A percentile compares a stretch with the other conserved stretches of the same genome.
Evolutionary conservation across 2,329 filamentous ascomycete species (phyloP).

Genomic region (Penicillium olsonii): DNA sequence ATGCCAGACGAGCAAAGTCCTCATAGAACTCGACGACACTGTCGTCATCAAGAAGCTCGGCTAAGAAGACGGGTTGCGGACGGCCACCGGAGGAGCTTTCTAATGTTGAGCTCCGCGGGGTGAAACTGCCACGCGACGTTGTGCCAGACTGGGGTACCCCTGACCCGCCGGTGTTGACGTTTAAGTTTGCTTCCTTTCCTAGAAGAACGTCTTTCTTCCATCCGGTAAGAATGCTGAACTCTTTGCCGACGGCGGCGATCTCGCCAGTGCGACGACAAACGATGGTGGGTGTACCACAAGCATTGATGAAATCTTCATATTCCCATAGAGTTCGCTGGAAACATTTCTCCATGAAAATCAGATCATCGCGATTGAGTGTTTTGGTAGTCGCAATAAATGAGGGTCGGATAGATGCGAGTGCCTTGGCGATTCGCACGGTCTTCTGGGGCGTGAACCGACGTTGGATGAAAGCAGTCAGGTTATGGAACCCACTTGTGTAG

Average conservation of each 20-base stretch:
- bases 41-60: slow-evolving; percentile 90
- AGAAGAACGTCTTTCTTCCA: slow-evolving; percentile 90
- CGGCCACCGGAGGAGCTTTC: slow-evolving; percentile 46
- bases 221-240: slow-evolving; percentile 92
- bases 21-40: slow-evolving; percentile 94
- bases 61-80: slow-evolving; percentile 80
- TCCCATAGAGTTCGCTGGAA: slow-evolving; percentile 91
- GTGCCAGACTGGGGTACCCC: slow-evolving; percentile 37
- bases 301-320: slow-evolving; percentile 88
- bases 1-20: slow-evolving; percentile 88
- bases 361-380: slow-evolving; percentile 81
- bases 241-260: slow-evolving; percentile 92
- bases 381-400: slow-evolving; percentile 91
- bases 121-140: slow-evolving; percentile 50
- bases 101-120: slow-evolving; percentile 47
- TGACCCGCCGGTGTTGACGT: slow-evolving; percentile 71
- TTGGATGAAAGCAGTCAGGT: slow-evolving; percentile 76
- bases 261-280: slow-evolving; percentile 91
- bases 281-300: slow-evolving; percentile 85
- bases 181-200: slow-evolving; percentile 82
- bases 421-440: slow-evolving; percentile 79
- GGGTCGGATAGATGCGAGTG: slow-evolving; percentile 84
- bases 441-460: slow-evolving; percentile 76
- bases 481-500: slow-evolving; percentile 88
- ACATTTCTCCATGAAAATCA: slow-evolving; percentile 97